Conservation (phyloP, 768 basidiomycete species). For the Boletus rubescentipes region DNA sequence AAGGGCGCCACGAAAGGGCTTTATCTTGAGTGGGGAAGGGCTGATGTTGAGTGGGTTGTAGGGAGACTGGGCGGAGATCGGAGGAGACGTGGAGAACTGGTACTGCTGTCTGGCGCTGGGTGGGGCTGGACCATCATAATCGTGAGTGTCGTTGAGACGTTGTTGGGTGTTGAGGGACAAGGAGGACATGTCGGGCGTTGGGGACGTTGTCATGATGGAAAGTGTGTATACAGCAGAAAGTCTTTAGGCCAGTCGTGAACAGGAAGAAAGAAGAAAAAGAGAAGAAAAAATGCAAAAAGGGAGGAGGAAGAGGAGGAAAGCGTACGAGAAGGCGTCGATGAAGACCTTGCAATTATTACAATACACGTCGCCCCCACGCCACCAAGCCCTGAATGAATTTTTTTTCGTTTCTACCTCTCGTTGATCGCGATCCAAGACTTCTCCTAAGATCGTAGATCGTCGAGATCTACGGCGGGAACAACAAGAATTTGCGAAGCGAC, state of each 20-base stretch:
- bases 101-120: conserved; percentile 56
- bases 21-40: conserved; percentile 75
- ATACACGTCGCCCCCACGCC: conserved; percentile 35
- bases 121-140: conserved; percentile 65
- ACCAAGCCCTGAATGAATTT: conserved; percentile 23
- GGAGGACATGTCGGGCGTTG: conserved; percentile 74
- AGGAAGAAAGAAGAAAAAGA: conserved; percentile 22
- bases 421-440: conserved; percentile 3
- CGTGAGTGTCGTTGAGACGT: conserved; percentile 86
- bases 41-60: conserved; percentile 54
- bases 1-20: conserved; percentile 64
- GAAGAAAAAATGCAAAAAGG: conserved; percentile 18
- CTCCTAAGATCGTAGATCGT: conserved; percentile 6
- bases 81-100: conserved; percentile 66
- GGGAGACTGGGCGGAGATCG: conserved; percentile 52
- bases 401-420: background rate
- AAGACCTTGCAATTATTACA: conserved; percentile 3
- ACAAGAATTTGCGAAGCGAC: conserved; percentile 1
- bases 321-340: conserved; percentile 20
- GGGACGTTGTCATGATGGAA: conserved; percentile 73
- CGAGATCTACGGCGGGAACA: background rate
- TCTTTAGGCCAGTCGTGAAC: conserved; percentile 33
- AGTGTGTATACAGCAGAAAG: conserved; percentile 11
- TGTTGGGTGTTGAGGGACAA: conserved; percentile 71
- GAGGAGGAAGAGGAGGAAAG: conserved; percentile 26